Evolutionary conservation across 1,139 yeast genomes (phyloP).

Genomic region (Diutina mesorugosa): DNA sequence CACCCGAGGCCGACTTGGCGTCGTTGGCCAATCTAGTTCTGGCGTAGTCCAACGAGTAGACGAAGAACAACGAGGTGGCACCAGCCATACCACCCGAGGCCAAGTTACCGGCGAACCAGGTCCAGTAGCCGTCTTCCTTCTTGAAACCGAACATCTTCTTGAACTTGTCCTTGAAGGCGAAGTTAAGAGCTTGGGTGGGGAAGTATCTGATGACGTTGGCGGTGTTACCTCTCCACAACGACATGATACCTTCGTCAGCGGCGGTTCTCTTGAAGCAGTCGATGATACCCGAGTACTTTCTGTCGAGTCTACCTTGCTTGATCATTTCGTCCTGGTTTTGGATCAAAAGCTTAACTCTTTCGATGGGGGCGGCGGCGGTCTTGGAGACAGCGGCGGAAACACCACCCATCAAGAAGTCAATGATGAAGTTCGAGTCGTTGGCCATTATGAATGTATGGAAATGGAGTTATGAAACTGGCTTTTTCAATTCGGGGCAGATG

Average conservation of each 20-base stretch:
- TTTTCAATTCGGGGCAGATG: not conserved
- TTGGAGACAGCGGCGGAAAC: constrained; percentile 77
- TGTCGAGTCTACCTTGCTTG: constrained; percentile 66
- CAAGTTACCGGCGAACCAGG: constrained; percentile 68
- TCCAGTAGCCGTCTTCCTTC: constrained; percentile 55
- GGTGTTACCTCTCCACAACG: constrained; percentile 82
- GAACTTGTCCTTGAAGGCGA: constrained; percentile 76
- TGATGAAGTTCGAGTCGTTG: constrained; percentile 5
- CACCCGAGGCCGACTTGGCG: constrained; percentile 61
- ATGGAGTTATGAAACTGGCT: not conserved
- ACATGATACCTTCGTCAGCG: constrained; percentile 54
- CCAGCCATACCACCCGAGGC: constrained; percentile 82
- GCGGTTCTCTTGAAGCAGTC: constrained; percentile 68
- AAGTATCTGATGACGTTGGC: constrained; percentile 76
- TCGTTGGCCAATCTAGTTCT: constrained; percentile 79
- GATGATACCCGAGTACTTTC: constrained; percentile 51
- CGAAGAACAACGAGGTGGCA: constrained; percentile 63
- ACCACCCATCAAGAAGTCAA: constrained; percentile 68
- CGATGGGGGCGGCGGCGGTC: constrained; percentile 80
- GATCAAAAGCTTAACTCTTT: constrained; percentile 69
- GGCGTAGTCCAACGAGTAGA: constrained; percentile 73
- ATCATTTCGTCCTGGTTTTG: constrained; percentile 80
- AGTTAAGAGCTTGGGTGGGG: constrained; percentile 79
- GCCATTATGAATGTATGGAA: constrained; percentile 2
- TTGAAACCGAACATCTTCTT: constrained; percentile 67